phyloP scores from a whole-genome alignment of 306 rosid genomes.

The Acacia acuminata region DNA sequence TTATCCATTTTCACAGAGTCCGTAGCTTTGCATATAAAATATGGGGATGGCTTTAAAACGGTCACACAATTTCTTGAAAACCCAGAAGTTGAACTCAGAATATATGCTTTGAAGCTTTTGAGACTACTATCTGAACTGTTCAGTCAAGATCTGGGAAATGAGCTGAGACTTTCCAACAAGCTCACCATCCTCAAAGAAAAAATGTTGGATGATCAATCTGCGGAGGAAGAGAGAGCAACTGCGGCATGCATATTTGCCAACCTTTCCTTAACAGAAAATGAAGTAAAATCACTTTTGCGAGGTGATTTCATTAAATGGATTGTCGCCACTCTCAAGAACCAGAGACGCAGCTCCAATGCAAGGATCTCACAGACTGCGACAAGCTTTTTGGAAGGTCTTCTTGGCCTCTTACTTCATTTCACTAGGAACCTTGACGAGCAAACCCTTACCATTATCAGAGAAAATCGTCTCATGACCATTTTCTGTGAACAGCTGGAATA shows the following conservation, averaged over 20 bases:
- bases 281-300: conserved; percentile 48
- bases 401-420: conserved; percentile 55
- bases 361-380: conserved; percentile 42
- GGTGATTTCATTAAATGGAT: conserved; percentile 50
- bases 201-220: conserved; percentile 43
- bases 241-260: conserved; percentile 58
- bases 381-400: conserved; percentile 63
- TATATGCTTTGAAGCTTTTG: conserved; percentile 51
- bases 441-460: conserved; percentile 41
- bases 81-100: conserved; percentile 52
- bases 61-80: conserved; percentile 48
- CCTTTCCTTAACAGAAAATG: conserved; percentile 47
- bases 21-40: conserved; percentile 49
- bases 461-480: conserved; percentile 48
- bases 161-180: conserved; percentile 48
- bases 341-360: conserved; percentile 30
- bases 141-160: conserved; percentile 48
- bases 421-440: conserved; percentile 43
- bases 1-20: conserved; percentile 35
- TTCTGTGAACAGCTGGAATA: conserved; percentile 50
- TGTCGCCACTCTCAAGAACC: conserved; percentile 42
- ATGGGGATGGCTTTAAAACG: conserved; percentile 46
- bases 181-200: conserved; percentile 48
- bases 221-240: conserved; percentile 53
- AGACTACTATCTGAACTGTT: conserved; percentile 52